Conservation (phyloP, 2,329 filamentous ascomycete species). For the Acarospora socialis region DNA sequence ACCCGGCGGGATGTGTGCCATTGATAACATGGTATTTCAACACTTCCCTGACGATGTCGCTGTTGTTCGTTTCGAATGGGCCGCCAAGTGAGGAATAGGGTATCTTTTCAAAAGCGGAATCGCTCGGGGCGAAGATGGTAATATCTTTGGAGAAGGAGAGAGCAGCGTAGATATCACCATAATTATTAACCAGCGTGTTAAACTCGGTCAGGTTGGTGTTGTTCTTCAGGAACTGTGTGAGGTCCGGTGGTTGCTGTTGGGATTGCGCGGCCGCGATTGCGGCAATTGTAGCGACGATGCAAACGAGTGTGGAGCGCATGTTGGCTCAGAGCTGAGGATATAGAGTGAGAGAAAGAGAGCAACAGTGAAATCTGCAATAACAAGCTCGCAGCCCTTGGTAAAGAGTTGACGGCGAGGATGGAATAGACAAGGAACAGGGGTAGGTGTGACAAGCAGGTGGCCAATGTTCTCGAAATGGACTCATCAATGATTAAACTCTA, state of each 20-base stretch:
- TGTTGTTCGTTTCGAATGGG: constrained; percentile 21
- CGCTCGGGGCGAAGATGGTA: constrained; percentile 23
- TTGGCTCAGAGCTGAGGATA: too few relatives aligned
- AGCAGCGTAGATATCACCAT: constrained; percentile 7
- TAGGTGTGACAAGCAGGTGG: too few relatives aligned
- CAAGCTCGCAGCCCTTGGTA: too few relatives aligned
- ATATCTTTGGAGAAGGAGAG: constrained; percentile 6
- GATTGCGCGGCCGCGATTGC: neutral
- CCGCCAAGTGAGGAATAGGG: constrained; percentile 21
- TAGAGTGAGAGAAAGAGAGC: too few relatives aligned
- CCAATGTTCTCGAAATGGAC: too few relatives aligned
- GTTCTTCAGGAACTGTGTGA: constrained; percentile 3
- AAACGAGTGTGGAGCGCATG: neutral
- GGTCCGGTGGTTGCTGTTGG: neutral
- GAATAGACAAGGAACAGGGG: too few relatives aligned
- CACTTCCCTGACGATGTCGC: constrained; percentile 24
- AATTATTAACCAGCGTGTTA: constrained; percentile 4
- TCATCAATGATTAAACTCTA: too few relatives aligned
- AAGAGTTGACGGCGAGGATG: too few relatives aligned
- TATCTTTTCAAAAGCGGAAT: constrained; percentile 24
- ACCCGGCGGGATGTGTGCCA: constrained; percentile 18
- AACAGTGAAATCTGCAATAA: too few relatives aligned
- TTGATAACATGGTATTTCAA: constrained; percentile 24
- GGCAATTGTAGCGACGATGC: neutral
- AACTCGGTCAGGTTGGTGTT: constrained; percentile 6